Base-by-base conservation (phyloP, 495 filamentous ascomycete species). In the Aspergillus panamensis region DNA sequence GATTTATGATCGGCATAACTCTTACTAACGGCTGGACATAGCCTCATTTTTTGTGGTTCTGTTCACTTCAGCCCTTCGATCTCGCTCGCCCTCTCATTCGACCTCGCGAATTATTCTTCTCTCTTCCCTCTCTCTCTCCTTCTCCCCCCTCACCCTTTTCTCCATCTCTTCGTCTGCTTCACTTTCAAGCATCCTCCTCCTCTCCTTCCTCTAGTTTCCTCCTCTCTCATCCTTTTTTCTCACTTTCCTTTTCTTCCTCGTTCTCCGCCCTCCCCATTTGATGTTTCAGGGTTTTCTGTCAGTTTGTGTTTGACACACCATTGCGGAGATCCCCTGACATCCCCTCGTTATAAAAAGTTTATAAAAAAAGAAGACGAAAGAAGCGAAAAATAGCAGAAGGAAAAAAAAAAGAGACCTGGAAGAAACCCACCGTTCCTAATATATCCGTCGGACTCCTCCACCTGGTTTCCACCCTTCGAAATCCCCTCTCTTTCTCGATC, bases 291-390 rank as follows among this genome's bases (percentile, higher is more conserved):
- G 19, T 56, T 63, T 52, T 50, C 57, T 69, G 67, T 68, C 71
- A 73, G 66, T 58, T 58, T 74, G 76, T 78, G 76, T 77, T 78
- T 78, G 76, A 78, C 73, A 78, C 76, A 76, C 73, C 74, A 69
- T 70, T 70, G 74, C 71, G 61, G 65, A 54, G 59, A 53, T 62
- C 66, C 39, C 61, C 69, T 72, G 66, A 66, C 66, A 71, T 71
- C 69, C 72, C 71, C 75, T 75, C 73, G 67, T 73, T 76, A 55
- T 51, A 55, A 60, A 63, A 64, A 60, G 25, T 20, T 45, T 45
- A 17, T 48, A 51, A 53, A 25, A 19, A n/a, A 53, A 51, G 25
- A 57, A 61, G 49, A 56, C 52, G 40, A 59, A 39, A 59, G 14
- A n/a, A 39, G 8, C 14, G 39, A 20, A 57, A 43, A 43, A 43